Conservation (phyloP, 208 protist species). For the Trichomonas tenax region DNA sequence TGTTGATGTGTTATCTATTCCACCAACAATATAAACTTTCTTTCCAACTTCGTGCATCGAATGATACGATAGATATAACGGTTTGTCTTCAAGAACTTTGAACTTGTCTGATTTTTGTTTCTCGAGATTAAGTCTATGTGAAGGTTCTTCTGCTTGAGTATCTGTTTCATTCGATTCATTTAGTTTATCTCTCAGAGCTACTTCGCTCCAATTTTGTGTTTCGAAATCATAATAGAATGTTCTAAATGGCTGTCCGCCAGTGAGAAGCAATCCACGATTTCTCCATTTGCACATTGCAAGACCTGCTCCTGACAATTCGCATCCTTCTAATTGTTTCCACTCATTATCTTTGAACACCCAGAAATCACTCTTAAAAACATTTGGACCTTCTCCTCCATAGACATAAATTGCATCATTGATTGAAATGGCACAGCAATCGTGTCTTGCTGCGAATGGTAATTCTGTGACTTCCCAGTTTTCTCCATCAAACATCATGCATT, state of each 20-base stretch:
- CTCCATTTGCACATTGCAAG: background rate
- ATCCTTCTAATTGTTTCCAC: background rate
- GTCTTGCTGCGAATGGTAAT: background rate
- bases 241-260: background rate
- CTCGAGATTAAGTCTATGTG: too few species aligned
- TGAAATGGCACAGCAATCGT: background rate
- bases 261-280: background rate
- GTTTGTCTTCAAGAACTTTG: too few species aligned
- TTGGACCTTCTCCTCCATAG: background rate
- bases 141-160: too few species aligned
- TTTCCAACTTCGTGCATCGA: background rate
- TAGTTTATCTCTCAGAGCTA: too few species aligned
- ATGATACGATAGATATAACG: background rate
- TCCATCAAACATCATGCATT: background rate
- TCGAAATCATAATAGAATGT: background rate
- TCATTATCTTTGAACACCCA: background rate
- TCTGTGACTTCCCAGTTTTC: background rate
- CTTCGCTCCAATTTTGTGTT: background rate
- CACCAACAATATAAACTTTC: background rate
- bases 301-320: background rate
- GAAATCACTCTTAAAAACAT: background rate
- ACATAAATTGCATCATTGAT: background rate
- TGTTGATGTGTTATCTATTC: background rate
- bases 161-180: too few species aligned
- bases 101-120: too few species aligned